Evolutionary conservation across 1,284 basidiomycete genomes (phyloP).

Genomic region (Inonotus obliquus): DNA sequence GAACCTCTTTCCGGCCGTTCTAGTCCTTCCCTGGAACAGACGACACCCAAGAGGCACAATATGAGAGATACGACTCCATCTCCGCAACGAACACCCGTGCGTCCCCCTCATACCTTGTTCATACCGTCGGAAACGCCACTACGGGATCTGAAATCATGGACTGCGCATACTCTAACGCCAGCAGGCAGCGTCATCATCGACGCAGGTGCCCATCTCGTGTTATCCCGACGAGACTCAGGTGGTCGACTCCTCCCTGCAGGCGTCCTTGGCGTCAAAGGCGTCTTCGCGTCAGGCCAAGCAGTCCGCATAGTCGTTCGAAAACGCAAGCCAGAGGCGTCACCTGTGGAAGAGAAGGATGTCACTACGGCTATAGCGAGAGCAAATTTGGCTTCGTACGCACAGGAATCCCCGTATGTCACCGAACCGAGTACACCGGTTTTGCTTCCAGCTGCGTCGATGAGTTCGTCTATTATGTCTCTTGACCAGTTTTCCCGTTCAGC

Average conservation of each 20-base stretch:
- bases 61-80: constrained; percentile 4
- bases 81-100: constrained; percentile 7
- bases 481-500: constrained; percentile 32
- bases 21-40: constrained; percentile 30
- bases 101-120: constrained; percentile 89
- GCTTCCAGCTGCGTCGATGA: constrained; percentile 16
- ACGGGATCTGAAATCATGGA: constrained; percentile 93
- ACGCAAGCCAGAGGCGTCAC: constrained; percentile 21
- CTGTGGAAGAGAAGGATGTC: constrained; percentile 26
- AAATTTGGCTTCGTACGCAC: constrained; percentile 10
- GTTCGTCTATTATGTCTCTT: constrained; percentile 28
- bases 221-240: constrained; percentile 82
- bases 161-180: constrained; percentile 86
- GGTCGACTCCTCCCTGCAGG: constrained; percentile 89
- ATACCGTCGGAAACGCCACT: constrained; percentile 70
- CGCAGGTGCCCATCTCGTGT: constrained; percentile 81
- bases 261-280: constrained; percentile 82
- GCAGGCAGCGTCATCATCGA: constrained; percentile 89
- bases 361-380: constrained; percentile 26
- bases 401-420: constrained; percentile 13
- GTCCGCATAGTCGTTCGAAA: constrained; percentile 76
- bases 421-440: constrained; percentile 20
- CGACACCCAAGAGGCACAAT: constrained; percentile 1
- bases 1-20: constrained; percentile 32
- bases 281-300: constrained; percentile 92